These are phyloP conservation scores for Gyromitra esculenta DNA, from an alignment of 2,329 filamentous ascomycete genomes.

Conservation along the genomic window DNA sequence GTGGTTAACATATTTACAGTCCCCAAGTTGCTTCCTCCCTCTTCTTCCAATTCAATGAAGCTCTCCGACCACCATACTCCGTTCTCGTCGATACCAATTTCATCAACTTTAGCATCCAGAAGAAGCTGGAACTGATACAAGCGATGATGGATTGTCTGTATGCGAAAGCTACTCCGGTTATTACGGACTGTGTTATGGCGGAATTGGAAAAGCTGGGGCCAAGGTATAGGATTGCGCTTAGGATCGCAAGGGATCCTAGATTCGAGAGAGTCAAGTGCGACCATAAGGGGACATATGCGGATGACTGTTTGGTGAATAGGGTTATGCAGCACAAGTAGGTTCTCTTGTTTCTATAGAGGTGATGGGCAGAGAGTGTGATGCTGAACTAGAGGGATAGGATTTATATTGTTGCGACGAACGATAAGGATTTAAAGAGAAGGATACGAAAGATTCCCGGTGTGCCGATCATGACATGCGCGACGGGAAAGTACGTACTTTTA, in stretches of 20 bases:
- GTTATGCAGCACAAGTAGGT: conserved; percentile 71
- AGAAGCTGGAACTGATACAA: conserved; percentile 86
- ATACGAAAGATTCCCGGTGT: conserved; percentile 82
- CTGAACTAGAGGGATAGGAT: conserved; percentile 61
- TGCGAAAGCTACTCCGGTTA: conserved; percentile 87
- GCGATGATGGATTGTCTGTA: conserved; percentile 94
- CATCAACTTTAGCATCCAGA: conserved; percentile 86
- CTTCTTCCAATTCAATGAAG: conserved; percentile 90
- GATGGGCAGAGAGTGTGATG: neutral
- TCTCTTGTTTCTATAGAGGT: neutral
- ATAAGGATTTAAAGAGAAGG: conserved; percentile 70
- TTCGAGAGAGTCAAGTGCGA: conserved; percentile 88
- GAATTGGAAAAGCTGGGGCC: conserved; percentile 89
- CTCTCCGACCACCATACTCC: conserved; percentile 82
- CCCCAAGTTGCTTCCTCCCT: conserved; percentile 83
- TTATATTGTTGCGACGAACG: conserved; percentile 77
- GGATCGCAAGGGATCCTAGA: conserved; percentile 87
- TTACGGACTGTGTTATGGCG: conserved; percentile 83
- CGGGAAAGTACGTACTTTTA: conserved; percentile 61
- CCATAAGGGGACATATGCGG: conserved; percentile 87
- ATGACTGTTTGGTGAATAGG: conserved; percentile 82
- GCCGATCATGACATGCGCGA: conserved; percentile 64
- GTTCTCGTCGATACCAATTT: conserved; percentile 91
- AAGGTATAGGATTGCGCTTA: conserved; percentile 85
- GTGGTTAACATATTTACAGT: conserved; percentile 59